phyloP scores from a whole-genome alignment of 208 protist genomes.

The Trypanosoma vivax region DNA sequence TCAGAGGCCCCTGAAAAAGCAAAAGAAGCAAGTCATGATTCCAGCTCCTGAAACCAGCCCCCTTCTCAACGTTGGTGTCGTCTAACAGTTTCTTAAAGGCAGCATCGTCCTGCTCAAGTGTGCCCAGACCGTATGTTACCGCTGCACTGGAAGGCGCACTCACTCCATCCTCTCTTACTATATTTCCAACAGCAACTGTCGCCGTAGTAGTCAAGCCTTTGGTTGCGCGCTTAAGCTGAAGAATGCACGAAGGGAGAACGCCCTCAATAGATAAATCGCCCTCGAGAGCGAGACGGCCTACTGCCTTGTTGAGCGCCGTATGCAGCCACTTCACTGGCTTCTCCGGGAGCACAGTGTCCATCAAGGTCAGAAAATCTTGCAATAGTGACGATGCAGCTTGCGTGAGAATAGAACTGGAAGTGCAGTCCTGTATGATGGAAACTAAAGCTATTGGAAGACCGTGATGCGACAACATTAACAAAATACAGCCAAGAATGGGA shows the following conservation, averaged over 20 bases:
- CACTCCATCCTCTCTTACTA: neutral
- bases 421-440: constrained; percentile 45
- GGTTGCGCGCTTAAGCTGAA: constrained; percentile 30
- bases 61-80: constrained; percentile 51
- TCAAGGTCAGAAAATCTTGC: constrained; percentile 79
- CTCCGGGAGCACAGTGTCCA: constrained; percentile 82
- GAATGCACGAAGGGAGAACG: constrained; percentile 50
- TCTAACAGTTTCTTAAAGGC: constrained; percentile 42
- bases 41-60: constrained; percentile 32
- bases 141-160: constrained; percentile 2
- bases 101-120: constrained; percentile 53
- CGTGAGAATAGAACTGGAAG: constrained; percentile 38
- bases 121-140: constrained; percentile 15
- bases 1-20: constrained; percentile 72
- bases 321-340: constrained; percentile 66
- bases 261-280: constrained; percentile 54
- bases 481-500: constrained; percentile 56
- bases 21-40: constrained; percentile 68
- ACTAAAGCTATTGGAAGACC: constrained; percentile 82
- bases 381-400: constrained; percentile 57
- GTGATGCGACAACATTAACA: constrained; percentile 72
- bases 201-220: constrained; percentile 3
- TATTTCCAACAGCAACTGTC: constrained; percentile 3
- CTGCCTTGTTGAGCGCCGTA: constrained; percentile 65
- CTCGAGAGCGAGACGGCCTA: constrained; percentile 53